Percentiles rank a stretch among this genome's conserved stretches.
phyloP scores from a whole-genome alignment of 2,329 filamentous ascomycete species.

The Verticillium longisporum region DNA sequence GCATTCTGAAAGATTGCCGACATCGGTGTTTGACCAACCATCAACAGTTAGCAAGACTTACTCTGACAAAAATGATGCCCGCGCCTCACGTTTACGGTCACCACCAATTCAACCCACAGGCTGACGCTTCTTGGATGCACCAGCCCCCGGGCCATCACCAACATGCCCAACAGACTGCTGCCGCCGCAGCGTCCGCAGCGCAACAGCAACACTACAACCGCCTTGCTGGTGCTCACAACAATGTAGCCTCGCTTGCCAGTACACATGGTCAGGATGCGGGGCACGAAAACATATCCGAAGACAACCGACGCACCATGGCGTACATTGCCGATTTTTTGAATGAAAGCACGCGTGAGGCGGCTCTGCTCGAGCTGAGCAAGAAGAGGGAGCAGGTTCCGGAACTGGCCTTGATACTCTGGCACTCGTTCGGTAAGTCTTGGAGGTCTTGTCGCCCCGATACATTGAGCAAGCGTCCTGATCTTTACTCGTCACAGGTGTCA shows the following conservation, averaged over 20 bases:
- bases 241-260: constrained; percentile 34
- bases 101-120: constrained; percentile 58
- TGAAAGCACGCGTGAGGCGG: constrained; percentile 79
- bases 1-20: background rate
- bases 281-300: constrained; percentile 71
- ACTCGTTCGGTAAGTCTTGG: constrained; percentile 76
- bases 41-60: background rate
- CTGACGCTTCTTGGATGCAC: constrained; percentile 61
- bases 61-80: constrained; percentile 47
- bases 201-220: constrained; percentile 61
- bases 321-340: constrained; percentile 91
- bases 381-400: constrained; percentile 99
- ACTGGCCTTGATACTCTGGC: constrained; percentile 92
- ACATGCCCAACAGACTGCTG: constrained; percentile 47
- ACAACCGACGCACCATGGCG: constrained; percentile 85
- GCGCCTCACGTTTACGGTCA: constrained; percentile 61
- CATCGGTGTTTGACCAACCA: background rate
- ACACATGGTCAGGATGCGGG: constrained; percentile 46
- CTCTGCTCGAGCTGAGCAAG: constrained; percentile 92
- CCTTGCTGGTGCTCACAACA: constrained; percentile 60
- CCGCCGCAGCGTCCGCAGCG: constrained; percentile 46
- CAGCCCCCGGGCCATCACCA: constrained; percentile 55
- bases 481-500: constrained; percentile 60
- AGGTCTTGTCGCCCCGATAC: background rate
- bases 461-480: background rate